Evolutionary conservation across 2,329 filamentous ascomycete genomes (phyloP).

Genomic region (Fragosphaeria purpurea): DNA sequence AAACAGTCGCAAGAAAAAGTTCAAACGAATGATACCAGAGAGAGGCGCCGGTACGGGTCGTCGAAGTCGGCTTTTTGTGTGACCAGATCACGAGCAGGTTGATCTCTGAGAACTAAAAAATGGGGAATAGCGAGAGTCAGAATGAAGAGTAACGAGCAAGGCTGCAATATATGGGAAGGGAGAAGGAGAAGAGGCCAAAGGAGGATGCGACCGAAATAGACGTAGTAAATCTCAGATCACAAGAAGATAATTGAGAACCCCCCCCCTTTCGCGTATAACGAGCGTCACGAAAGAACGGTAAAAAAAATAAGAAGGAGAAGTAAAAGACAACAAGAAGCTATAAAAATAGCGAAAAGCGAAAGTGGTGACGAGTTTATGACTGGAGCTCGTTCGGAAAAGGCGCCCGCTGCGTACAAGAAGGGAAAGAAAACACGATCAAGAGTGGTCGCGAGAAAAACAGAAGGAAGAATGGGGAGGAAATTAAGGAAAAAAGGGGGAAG

Average conservation of each 20-base stretch:
- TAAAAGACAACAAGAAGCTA: not conserved
- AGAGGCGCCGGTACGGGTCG: too few relatives aligned
- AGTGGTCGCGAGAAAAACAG: not conserved
- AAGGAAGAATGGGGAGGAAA: not conserved
- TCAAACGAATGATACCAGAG: too few relatives aligned
- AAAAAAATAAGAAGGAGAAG: not conserved
- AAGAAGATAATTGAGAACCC: not conserved
- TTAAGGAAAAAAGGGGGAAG: not conserved
- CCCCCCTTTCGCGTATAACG: conserved; percentile 3
- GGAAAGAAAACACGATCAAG: too few relatives aligned
- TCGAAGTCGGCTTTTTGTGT: too few relatives aligned
- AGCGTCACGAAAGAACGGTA: conserved; percentile 2
- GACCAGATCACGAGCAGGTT: too few relatives aligned
- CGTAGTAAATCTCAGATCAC: not conserved
- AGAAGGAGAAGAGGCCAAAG: not conserved
- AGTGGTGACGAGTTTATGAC: too few relatives aligned
- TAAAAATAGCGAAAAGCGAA: not conserved
- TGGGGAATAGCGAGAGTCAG: too few relatives aligned
- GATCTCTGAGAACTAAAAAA: too few relatives aligned
- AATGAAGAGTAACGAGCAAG: too few relatives aligned
- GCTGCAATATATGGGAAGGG: not conserved
- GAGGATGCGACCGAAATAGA: not conserved
- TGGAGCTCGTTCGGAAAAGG: too few relatives aligned
- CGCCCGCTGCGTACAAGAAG: too few relatives aligned
- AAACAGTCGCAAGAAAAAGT: too few relatives aligned